Conservation (phyloP, 345 rosid genomes). For the Cardiospermum halicacabum region DNA sequence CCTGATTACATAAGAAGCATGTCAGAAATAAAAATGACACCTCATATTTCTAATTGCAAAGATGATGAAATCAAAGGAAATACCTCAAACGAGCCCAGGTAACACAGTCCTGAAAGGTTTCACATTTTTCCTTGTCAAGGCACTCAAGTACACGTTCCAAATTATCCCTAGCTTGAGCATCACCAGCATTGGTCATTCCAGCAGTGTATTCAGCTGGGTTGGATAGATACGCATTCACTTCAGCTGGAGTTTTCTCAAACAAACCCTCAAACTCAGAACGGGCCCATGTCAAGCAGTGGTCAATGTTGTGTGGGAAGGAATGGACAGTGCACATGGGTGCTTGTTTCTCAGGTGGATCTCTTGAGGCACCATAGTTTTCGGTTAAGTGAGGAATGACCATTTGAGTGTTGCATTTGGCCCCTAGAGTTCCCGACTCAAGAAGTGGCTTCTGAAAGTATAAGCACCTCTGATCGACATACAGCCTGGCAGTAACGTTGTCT, state of each 20-base stretch:
- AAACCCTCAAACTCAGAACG: constrained; percentile 99
- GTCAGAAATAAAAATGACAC: constrained; percentile 19
- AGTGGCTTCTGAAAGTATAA: constrained; percentile 98
- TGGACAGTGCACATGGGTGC: constrained; percentile 99
- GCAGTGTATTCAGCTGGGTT: constrained; percentile 67
- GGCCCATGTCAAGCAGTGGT: constrained; percentile 99
- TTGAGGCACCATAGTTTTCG: constrained; percentile 97
- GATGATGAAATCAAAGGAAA: constrained; percentile 3
- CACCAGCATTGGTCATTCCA: constrained; percentile 73
- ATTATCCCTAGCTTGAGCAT: constrained; percentile 96
- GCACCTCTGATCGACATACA: constrained; percentile 96
- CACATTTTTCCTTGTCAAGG: constrained; percentile 85
- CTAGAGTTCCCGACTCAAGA: constrained; percentile 98
- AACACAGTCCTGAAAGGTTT: constrained; percentile 83
- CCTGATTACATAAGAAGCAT: constrained; percentile 34
- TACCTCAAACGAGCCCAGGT: constrained; percentile 96
- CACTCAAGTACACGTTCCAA: constrained; percentile 85
- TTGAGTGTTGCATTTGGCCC: constrained; percentile 98
- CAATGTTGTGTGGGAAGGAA: constrained; percentile 98
- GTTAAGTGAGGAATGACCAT: constrained; percentile 97
- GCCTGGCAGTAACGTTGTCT: constrained; percentile 95
- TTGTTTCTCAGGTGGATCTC: constrained; percentile 99
- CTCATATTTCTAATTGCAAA: neutral
- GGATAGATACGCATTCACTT: constrained; percentile 86
- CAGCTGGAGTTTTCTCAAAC: constrained; percentile 95